Conservation (phyloP, 345 rosid genomes). For the Balakata baccata region DNA sequence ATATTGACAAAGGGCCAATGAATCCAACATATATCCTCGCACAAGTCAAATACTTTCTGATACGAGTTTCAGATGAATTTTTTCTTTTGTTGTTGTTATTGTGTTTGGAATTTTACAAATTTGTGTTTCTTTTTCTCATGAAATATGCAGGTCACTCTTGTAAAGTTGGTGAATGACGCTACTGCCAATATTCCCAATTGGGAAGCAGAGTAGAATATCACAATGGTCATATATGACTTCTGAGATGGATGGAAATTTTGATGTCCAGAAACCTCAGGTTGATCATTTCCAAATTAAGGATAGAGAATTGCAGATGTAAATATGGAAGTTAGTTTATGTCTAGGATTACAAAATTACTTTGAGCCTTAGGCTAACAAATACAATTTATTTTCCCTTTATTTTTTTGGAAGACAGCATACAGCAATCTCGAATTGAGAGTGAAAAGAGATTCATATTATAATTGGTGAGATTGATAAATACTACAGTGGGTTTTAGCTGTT, state of each 20-base stretch:
- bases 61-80: too few species aligned
- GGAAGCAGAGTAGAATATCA: conserved; percentile 23
- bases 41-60: too few species aligned
- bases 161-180: conserved; percentile 68
- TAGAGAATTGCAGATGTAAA: not conserved
- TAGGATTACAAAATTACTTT: not conserved
- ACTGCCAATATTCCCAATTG: conserved; percentile 64
- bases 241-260: not conserved
- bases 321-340: not conserved
- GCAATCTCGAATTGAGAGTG: not conserved
- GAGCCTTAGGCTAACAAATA: not conserved
- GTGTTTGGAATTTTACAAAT: too few species aligned
- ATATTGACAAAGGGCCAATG: too few species aligned
- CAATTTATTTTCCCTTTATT: not conserved
- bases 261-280: not conserved
- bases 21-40: too few species aligned
- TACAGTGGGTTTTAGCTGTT: not conserved
- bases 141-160: conserved; percentile 50
- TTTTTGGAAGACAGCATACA: not conserved
- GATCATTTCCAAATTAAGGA: too few species aligned
- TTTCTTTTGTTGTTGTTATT: too few species aligned
- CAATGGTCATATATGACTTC: not conserved
- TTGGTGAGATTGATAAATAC: not conserved
- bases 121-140: not conserved
- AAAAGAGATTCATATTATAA: not conserved